phyloP scores from a whole-genome alignment of 2,329 filamentous ascomycete species.

The Kalmusia sp. region DNA sequence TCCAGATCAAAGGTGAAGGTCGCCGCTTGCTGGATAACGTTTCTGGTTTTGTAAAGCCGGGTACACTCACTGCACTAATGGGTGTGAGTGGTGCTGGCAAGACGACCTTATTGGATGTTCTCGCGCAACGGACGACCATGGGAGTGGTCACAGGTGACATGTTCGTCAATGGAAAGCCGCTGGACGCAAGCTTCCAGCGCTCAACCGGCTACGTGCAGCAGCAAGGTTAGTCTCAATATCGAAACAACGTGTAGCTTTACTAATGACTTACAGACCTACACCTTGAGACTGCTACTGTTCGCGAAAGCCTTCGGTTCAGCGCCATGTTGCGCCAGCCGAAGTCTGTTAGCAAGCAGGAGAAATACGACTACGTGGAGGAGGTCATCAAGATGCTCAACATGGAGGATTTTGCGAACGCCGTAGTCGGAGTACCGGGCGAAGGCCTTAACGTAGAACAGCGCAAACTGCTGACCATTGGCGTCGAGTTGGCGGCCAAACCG shows the following conservation, averaged over 20 bases:
- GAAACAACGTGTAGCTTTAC: not conserved
- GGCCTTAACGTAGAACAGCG: slow-evolving; percentile 67
- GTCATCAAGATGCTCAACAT: slow-evolving; percentile 72
- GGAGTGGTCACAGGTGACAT: slow-evolving; percentile 49
- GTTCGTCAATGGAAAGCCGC: slow-evolving; percentile 46
- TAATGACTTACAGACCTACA: slow-evolving; percentile 37
- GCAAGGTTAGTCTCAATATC: slow-evolving; percentile 29
- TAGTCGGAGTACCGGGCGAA: slow-evolving; percentile 68
- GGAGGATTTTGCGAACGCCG: slow-evolving; percentile 70
- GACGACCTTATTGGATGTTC: slow-evolving; percentile 45
- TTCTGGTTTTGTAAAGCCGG: slow-evolving; percentile 63
- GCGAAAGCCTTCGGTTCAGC: slow-evolving; percentile 44
- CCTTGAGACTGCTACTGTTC: slow-evolving; percentile 46
- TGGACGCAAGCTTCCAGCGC: slow-evolving; percentile 45
- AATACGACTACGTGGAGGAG: slow-evolving; percentile 67
- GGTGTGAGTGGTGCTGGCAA: slow-evolving; percentile 49
- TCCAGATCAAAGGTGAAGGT: slow-evolving; percentile 51
- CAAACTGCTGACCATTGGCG: slow-evolving; percentile 68
- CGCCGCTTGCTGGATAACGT: slow-evolving; percentile 63
- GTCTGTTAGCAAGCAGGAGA: slow-evolving; percentile 62
- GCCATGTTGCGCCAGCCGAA: slow-evolving; percentile 58
- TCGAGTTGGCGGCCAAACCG: slow-evolving; percentile 49
- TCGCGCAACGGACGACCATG: slow-evolving; percentile 44
- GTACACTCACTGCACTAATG: slow-evolving; percentile 53
- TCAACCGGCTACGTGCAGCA: slow-evolving; percentile 50